A percentile compares a stretch with the other conserved stretches of the same genome.
Conservation (phyloP, 371 early-diverging fungal genomes). For the Basidiobolus heterosporus region DNA sequence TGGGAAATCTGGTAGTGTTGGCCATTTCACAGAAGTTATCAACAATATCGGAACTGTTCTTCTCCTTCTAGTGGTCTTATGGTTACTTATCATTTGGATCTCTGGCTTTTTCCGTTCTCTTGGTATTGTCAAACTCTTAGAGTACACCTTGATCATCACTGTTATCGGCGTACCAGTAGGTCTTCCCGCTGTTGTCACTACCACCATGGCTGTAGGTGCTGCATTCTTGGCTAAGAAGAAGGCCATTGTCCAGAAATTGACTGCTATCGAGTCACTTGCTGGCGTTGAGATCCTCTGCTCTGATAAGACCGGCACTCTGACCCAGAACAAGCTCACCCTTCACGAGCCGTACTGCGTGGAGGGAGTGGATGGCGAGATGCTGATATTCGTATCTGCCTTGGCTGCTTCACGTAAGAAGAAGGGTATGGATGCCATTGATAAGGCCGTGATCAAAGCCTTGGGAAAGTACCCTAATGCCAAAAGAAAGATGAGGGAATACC, state of each 20-base stretch:
- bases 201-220: slow-evolving; percentile 90
- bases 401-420: slow-evolving; percentile 37
- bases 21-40: slow-evolving; percentile 75
- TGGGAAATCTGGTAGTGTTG: slow-evolving; percentile 52
- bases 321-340: slow-evolving; percentile 76
- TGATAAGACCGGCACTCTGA: slow-evolving; percentile 93
- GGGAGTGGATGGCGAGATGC: slow-evolving; percentile 28
- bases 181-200: slow-evolving; percentile 83
- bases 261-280: slow-evolving; percentile 86
- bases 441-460: slow-evolving; percentile 43
- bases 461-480: too few relatives aligned
- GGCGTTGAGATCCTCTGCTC: slow-evolving; percentile 82
- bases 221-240: slow-evolving; percentile 71
- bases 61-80: slow-evolving; percentile 12
- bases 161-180: slow-evolving; percentile 91
- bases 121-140: background rate
- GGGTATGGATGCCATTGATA: slow-evolving; percentile 63
- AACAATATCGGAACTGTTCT: slow-evolving; percentile 41
- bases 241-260: slow-evolving; percentile 86
- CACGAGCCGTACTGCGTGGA: slow-evolving; percentile 40
- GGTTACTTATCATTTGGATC: background rate
- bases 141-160: slow-evolving; percentile 44
- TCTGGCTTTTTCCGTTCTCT: background rate
- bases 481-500: too few relatives aligned
- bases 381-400: slow-evolving; percentile 40